Evolutionary conservation across 345 rosid species (phyloP), one percentile per base, ranked within the genome.

Genomic region (Punica granatum): DNA sequence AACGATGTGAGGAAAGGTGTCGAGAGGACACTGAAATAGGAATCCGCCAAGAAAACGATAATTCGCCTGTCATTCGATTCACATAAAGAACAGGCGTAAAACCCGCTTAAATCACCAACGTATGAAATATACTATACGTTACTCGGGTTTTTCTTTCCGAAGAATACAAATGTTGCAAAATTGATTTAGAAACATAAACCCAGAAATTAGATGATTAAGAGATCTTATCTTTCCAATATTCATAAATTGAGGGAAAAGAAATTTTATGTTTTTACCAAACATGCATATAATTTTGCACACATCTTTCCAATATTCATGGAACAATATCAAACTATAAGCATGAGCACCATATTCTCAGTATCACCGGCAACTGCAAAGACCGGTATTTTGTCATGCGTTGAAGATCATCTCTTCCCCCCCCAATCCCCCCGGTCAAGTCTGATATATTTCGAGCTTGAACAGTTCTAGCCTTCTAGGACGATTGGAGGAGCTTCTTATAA

Each of bases 401-500:
- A 21, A 48, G 6, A 15, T 18, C 25, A 4, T n/a, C 53, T n/a
- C 21, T 53, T 25, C 59, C 53, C 3, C 23, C 23, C 7, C 58
- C 9, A n/a, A 51, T 7, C 58, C 1, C 10, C 2, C 12, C 8
- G 7, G 30, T 51, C 28, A 13, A 51, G 28, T 23, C 30, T 11
- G 2, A 10, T 51, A 51, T 6, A 13, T 56, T 26, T 56, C 7
- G 6, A 26, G 4, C 61, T 26, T 12, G 34, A 3, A 56, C 9
- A 12, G 32, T 11, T 37, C 41, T 37, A 37, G 5, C 81, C 71
- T 66, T 35, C 65, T 72, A 82, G 2, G 87, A 71, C 31, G 91
- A 85, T 36, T 86, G 98, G 72, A 92, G 90, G 42, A 79, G 71
- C 73, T 89, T 94, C 92, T 92, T 94, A 79, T 94, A 94, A 68